Base-by-base conservation (phyloP, 2,329 filamentous ascomycete genomes). In the Madurella fahalii region DNA sequence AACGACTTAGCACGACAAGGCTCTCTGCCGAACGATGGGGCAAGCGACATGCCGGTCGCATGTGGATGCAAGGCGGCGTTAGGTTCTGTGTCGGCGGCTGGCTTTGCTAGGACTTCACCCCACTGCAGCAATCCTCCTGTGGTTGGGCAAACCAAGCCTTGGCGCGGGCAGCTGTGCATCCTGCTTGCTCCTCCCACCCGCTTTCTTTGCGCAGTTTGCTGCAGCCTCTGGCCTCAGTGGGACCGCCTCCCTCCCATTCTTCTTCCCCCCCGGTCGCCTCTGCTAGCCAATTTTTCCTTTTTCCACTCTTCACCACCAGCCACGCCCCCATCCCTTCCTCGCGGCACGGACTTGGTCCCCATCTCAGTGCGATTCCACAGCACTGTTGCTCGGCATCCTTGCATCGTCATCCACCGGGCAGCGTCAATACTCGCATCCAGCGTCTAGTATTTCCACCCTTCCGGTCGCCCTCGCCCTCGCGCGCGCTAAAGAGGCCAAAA, bases 241-340 rank as follows among this genome's bases (percentile, higher is more conserved):
- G 40, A 25, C 50, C 43, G 8, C n/a, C 13, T 13, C 4, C 18
- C 30, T 15, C 9, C 17, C 34, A 15, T 16, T 43, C 11, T 40
- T 31, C 17, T 25, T 31, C 9, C 13, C 17, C 40, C 39, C 37
- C 42, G 11, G 40, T 45, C 15, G 20, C 7, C 41, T 34, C 40
- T 43, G 16, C 20, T 16, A 46, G 50, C 50, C 47, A 50, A 56
- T 46, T 56, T 58, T 58, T 49, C 47, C 37, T 20, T 30, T 40
- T 43, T 54, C 17, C 47, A 40, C 37, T 17, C 32, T 40, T 30
- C 45, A 50, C 49, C 48, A 34, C 55, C 55, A 54, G 39, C 48
- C 48, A 42, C 52, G 39, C 46, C 55, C 32, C 51, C 52, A 44
- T 44, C 42, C 13, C 20, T 31, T 13, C 25, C 9, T 44, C 16